Evolutionary conservation across 2,329 filamentous ascomycete species (phyloP).

Genomic region (Penicillium sclerotigenum): DNA sequence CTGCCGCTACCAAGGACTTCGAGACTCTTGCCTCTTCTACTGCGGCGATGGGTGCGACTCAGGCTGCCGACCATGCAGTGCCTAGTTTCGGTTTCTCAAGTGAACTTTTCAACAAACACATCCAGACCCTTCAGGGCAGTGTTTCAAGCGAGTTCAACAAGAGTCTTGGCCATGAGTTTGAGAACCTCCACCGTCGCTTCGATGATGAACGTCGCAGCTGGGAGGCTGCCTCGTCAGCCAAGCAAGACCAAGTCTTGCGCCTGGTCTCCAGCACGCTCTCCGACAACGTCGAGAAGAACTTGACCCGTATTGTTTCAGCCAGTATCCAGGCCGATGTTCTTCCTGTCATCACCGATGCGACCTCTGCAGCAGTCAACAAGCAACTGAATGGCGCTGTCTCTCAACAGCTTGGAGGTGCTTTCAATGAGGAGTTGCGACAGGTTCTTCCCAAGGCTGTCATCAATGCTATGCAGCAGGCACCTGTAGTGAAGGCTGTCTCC

Average conservation of each 20-base stretch:
- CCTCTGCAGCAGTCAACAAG: slow-evolving; percentile 66
- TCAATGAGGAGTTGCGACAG: slow-evolving; percentile 71
- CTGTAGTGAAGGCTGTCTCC: slow-evolving; percentile 68
- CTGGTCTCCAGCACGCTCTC: slow-evolving; percentile 66
- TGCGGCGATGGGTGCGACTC: slow-evolving; percentile 13
- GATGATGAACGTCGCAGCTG: slow-evolving; percentile 67
- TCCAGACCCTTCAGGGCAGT: slow-evolving; percentile 52
- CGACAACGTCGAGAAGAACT: slow-evolving; percentile 70
- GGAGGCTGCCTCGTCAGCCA: slow-evolving; percentile 61
- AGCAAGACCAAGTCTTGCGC: slow-evolving; percentile 66
- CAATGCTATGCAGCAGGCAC: slow-evolving; percentile 68
- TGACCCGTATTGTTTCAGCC: slow-evolving; percentile 71
- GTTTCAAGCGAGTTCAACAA: slow-evolving; percentile 51
- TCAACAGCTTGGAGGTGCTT: slow-evolving; percentile 60
- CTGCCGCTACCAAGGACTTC: slow-evolving; percentile 6
- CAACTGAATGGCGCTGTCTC: slow-evolving; percentile 68
- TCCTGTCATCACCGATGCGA: slow-evolving; percentile 67
- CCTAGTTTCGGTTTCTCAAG: slow-evolving; percentile 45
- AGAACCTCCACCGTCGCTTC: slow-evolving; percentile 57
- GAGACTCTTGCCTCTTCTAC: slow-evolving; percentile 17
- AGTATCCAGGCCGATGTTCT: slow-evolving; percentile 74
- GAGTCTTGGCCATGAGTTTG: slow-evolving; percentile 50
- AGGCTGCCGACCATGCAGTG: slow-evolving; percentile 16
- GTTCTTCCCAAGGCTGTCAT: slow-evolving; percentile 65
- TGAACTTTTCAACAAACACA: slow-evolving; percentile 59